phyloP scores from a whole-genome alignment of 2,329 filamentous ascomycete genomes.

The Trichophyton schoenleinii region DNA sequence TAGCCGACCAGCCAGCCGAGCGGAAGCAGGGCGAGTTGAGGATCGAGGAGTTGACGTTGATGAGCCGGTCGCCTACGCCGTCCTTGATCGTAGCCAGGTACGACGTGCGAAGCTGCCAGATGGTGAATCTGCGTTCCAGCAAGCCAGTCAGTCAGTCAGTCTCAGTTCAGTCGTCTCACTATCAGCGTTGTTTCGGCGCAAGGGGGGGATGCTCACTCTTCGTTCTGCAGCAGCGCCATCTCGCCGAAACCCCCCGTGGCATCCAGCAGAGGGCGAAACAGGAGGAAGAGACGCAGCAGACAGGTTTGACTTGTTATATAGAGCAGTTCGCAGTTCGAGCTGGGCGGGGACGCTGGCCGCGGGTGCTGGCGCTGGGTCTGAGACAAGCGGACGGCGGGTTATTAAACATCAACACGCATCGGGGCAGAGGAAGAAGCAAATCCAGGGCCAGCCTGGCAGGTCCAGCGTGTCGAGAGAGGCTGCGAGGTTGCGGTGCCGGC shows the following conservation, averaged over 20 bases:
- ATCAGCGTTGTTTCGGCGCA: neutral
- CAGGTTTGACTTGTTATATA: neutral
- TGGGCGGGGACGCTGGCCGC: too few relatives aligned
- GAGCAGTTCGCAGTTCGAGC: neutral
- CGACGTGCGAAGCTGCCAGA: conserved; percentile 53
- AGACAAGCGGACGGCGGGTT: neutral
- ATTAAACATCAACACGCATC: neutral
- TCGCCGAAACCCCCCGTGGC: neutral
- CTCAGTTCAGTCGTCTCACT: neutral
- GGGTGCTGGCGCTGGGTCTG: neutral
- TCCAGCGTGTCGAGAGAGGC: too few relatives aligned
- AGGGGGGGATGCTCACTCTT: conserved; percentile 38
- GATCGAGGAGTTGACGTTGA: conserved; percentile 50
- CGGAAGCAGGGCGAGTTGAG: conserved; percentile 54
- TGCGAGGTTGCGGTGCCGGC: too few relatives aligned
- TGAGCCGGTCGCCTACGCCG: conserved; percentile 52
- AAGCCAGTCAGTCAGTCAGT: neutral
- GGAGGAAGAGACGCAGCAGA: neutral
- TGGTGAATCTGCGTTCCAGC: conserved; percentile 41
- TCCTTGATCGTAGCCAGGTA: conserved; percentile 54
- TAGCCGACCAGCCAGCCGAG: conserved; percentile 48
- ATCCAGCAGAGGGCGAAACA: neutral
- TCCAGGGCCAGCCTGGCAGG: conserved; percentile 1
- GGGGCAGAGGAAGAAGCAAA: neutral
- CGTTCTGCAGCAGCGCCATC: conserved; percentile 41